These are phyloP conservation scores for Beauveria scarabaeidicola DNA, from an alignment of 2,329 filamentous ascomycete genomes.

Conservation along the genomic window DNA sequence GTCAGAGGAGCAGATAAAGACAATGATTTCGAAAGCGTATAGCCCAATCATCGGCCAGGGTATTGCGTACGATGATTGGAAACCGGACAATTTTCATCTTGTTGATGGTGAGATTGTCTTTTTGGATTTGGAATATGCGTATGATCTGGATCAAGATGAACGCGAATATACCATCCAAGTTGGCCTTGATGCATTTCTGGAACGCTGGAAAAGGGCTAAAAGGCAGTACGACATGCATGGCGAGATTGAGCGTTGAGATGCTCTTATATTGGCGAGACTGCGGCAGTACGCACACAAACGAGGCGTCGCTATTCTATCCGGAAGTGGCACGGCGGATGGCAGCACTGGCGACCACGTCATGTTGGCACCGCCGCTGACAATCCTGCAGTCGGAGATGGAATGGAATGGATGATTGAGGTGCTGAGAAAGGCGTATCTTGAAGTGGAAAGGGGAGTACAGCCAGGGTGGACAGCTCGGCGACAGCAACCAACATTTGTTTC, in stretches of 20 bases:
- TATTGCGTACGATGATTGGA: slow-evolving; percentile 10
- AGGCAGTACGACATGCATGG: not conserved
- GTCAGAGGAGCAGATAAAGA: slow-evolving; percentile 1
- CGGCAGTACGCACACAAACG: too few species aligned
- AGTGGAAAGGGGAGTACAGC: too few species aligned
- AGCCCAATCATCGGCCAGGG: slow-evolving; percentile 1
- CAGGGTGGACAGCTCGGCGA: too few species aligned
- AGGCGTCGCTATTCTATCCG: too few species aligned
- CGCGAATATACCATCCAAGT: not conserved
- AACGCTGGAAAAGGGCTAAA: not conserved
- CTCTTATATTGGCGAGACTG: too few species aligned
- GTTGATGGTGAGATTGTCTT: slow-evolving; percentile 11
- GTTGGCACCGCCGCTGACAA: too few species aligned
- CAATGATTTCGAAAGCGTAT: not conserved
- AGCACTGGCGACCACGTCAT: too few species aligned
- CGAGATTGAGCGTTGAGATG: not conserved
- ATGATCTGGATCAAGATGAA: not conserved
- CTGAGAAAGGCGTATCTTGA: too few species aligned
- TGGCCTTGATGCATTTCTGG: not conserved
- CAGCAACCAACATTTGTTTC: too few species aligned
- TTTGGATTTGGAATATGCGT: slow-evolving; percentile 8
- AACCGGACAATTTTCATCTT: slow-evolving; percentile 13
- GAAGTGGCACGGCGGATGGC: too few species aligned
- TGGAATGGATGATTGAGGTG: too few species aligned
- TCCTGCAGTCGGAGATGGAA: too few species aligned